Evolutionary conservation across 768 basidiomycete species (phyloP), one percentile per base, ranked within the genome.

Genomic region (Tricholoma saponaceum): DNA sequence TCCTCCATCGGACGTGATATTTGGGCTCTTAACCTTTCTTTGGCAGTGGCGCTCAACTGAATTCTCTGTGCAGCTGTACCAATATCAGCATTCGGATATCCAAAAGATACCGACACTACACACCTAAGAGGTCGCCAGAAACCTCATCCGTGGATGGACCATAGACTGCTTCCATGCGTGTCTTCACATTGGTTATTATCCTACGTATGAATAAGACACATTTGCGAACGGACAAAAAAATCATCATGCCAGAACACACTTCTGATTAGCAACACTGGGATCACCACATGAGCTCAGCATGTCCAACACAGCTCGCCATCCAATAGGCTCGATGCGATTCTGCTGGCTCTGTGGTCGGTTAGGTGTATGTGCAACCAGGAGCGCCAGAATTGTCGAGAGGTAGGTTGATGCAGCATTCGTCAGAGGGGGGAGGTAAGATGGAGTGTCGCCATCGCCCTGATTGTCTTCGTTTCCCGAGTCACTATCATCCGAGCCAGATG

Each of bases 241-340:
- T 43, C n/a, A 33, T 22, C 37, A 20, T 13, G 28, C 7, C 26
- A 28, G 49, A 47, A 74, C 76, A 65, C 62, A 76, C 77, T 64
- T 67, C 64, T 68, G 62, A 64, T 79, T 71, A 58, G 74, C 59
- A 13, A 71, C 55, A 57, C 64, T 66, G 30, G 66, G 66, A 61
- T 69, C 62, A 49, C 76, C 79, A 62, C 72, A 72, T 12, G 77
- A 72, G 41, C 75, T 75, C 10, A 83, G 72, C 4, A 82, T 72
- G 28, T 81, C 78, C 18, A 90, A 69, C n/a, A 90, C 80, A 51
- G 75, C 74, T 54, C 81, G 76, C 89, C 89, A 91, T 32, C 75
- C 75, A 52, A 90, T 73, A 4, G 85, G 82, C 51, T 76, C 76
- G 7, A 85, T 71, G 10, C 89, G 80, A 63, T 86, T 83, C 62